Evolutionary conservation across 371 early-diverging fungal genomes (phyloP).

Genomic region (Zychaea mexicana): DNA sequence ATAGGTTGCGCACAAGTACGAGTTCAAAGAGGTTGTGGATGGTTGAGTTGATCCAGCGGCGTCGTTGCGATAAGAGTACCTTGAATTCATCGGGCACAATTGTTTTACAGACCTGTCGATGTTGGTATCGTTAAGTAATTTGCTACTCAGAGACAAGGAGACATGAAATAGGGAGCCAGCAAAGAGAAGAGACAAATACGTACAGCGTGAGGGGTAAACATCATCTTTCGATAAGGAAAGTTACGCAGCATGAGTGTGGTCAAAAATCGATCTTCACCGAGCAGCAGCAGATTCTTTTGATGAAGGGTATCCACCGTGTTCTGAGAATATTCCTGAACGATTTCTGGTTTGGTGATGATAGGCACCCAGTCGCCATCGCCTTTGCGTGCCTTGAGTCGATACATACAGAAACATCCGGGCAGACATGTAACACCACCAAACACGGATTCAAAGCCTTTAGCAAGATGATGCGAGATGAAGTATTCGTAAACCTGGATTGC

Average conservation of each 20-base stretch:
- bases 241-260: constrained; percentile 93
- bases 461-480: constrained; percentile 93
- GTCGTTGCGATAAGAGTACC: constrained; percentile 81
- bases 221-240: constrained; percentile 87
- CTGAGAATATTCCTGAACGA: constrained; percentile 88
- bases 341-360: constrained; percentile 84
- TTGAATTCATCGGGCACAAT: constrained; percentile 79
- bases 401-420: constrained; percentile 96
- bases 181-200: too few relatives aligned
- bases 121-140: too few relatives aligned
- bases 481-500: constrained; percentile 97
- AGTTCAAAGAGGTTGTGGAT: constrained; percentile 86
- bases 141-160: too few relatives aligned
- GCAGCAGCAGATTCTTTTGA: constrained; percentile 89
- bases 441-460: constrained; percentile 92
- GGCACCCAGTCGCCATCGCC: constrained; percentile 68
- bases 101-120: constrained; percentile 76
- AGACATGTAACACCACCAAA: constrained; percentile 98
- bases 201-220: constrained; percentile 89
- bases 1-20: constrained; percentile 78
- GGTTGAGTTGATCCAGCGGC: constrained; percentile 92
- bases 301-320: constrained; percentile 90
- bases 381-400: constrained; percentile 75
- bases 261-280: constrained; percentile 96
- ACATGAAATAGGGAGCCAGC: too few relatives aligned